Evolutionary conservation across 495 filamentous ascomycete genomes (phyloP).

Genomic region (Patellaria atrata): DNA sequence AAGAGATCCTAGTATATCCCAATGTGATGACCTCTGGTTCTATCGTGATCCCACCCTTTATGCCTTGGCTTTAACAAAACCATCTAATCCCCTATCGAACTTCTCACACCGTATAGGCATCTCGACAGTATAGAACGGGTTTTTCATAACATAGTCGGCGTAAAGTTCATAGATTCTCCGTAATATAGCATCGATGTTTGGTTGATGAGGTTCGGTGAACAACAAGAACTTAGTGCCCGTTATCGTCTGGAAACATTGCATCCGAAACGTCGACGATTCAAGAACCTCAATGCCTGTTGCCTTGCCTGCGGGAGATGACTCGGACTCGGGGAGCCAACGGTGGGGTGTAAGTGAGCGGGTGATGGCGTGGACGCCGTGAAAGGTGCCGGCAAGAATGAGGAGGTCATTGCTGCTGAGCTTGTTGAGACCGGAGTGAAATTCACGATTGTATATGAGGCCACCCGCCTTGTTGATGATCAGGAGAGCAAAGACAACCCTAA

Average conservation of each 20-base stretch:
- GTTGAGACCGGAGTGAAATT: slow-evolving; percentile 69
- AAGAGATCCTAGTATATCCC: no score
- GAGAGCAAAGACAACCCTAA: slow-evolving; percentile 84
- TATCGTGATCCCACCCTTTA: slow-evolving; percentile 4
- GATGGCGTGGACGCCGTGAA: slow-evolving; percentile 94
- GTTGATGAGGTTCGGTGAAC: slow-evolving; percentile 84
- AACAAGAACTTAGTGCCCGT: slow-evolving; percentile 93
- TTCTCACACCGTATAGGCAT: slow-evolving; percentile 94
- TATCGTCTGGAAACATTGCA: slow-evolving; percentile 88
- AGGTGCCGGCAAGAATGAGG: slow-evolving; percentile 93
- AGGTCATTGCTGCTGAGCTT: slow-evolving; percentile 89
- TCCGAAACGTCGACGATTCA: slow-evolving; percentile 77
- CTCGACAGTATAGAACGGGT: slow-evolving; percentile 94
- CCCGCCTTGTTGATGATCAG: slow-evolving; percentile 98
- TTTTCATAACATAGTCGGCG: slow-evolving; percentile 97
- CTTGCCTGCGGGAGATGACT: slow-evolving; percentile 42
- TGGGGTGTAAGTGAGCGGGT: slow-evolving; percentile 64
- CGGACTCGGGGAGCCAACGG: no score
- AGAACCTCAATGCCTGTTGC: slow-evolving; percentile 75
- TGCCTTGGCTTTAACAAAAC: slow-evolving; percentile 44
- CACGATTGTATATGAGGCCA: slow-evolving; percentile 86
- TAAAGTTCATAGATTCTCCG: slow-evolving; percentile 86
- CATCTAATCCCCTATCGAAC: slow-evolving; percentile 73
- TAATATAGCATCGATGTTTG: slow-evolving; percentile 70
- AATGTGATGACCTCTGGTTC: no score